Base-by-base conservation (phyloP, 2,329 filamentous ascomycete species). In the Colletotrichum melonis region DNA sequence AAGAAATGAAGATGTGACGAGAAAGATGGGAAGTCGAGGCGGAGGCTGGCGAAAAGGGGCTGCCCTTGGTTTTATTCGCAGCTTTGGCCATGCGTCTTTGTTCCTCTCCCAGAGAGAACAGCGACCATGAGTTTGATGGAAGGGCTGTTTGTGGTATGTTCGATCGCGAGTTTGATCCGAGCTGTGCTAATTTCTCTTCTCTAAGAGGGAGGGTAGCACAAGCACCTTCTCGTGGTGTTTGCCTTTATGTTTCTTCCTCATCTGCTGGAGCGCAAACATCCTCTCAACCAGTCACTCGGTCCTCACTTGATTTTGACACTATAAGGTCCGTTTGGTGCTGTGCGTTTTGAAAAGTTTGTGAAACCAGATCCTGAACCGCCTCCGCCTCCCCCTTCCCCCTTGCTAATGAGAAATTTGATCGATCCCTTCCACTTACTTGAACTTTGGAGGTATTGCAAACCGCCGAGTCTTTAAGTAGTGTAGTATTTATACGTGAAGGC, bases 141-240 rank as follows among this genome's bases (percentile, higher is more conserved):
- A 9, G 22, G 16, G 46, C 54, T 19, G 62, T 64, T 38, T 49
- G 32, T 64, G 52, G 30, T 38, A 16, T 22, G 12, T 52, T 38
- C 28, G 9, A 9, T 12, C 5, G 8, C 8, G 28, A 46, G 7
- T n/a, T 63, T 28, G 60, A 78, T 93, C 94, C 81, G 94, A 96
- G 87, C 42, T 22, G 42, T 22, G 42, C 19, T 49, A 49, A 49
- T 49, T 49, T 49, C 42, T 19, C 42, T 49, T 49, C 42, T 49
- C 42, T 22, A n/a, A n/a, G 42, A 22, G 19, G 16, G 42, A 49
- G 42, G 42, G 42, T 49, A 19, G 42, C n/a, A 49, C 42, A 49
- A 49, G 22, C 42, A 49, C 19, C 19, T 49, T 49, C 42, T 49
- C 42, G 19, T 22, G 42, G 42, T 49, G 42, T 49, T 49, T 49